Percentiles rank a stretch among this genome's conserved stretches.
phyloP scores from a whole-genome alignment of 2,329 filamentous ascomycete genomes.

The Podosphaera aphanis region DNA sequence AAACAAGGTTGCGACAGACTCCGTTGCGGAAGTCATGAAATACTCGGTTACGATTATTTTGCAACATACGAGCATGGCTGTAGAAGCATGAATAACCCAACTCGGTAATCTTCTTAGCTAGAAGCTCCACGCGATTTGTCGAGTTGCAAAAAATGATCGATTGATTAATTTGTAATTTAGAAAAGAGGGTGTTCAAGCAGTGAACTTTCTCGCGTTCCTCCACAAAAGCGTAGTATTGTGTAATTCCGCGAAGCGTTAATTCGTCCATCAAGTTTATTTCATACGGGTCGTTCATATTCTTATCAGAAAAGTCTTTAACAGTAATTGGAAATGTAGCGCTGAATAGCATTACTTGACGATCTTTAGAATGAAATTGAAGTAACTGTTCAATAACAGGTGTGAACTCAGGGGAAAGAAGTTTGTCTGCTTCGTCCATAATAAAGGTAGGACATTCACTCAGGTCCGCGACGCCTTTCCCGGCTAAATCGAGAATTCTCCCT shows the following conservation, averaged over 20 bases:
- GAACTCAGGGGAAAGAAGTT: slow-evolving; percentile 88
- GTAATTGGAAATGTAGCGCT: slow-evolving; percentile 93
- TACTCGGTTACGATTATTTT: slow-evolving; percentile 88
- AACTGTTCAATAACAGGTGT: slow-evolving; percentile 94
- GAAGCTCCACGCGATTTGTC: slow-evolving; percentile 86
- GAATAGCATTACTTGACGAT: slow-evolving; percentile 98
- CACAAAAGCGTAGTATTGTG: slow-evolving; percentile 97
- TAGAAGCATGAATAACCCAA: slow-evolving; percentile 99
- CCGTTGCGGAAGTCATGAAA: slow-evolving; percentile 99
- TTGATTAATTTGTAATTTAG: slow-evolving; percentile 97
- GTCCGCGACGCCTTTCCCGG: slow-evolving; percentile 89
- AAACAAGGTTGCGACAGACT: slow-evolving; percentile 92
- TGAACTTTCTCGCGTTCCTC: slow-evolving; percentile 99
- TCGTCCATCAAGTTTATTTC: slow-evolving; percentile 99
- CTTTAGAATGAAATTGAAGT: slow-evolving; percentile 82
- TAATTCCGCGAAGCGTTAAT: slow-evolving; percentile 90
- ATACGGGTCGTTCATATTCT: slow-evolving; percentile 88
- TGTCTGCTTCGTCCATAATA: slow-evolving; percentile 98
- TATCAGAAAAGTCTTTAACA: slow-evolving; percentile 94
- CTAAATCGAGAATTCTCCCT: slow-evolving; percentile 83
- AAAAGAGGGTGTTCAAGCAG: slow-evolving; percentile 95
- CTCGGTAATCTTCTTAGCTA: slow-evolving; percentile 98
- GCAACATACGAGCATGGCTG: slow-evolving; percentile 93
- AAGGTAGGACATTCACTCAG: slow-evolving; percentile 92
- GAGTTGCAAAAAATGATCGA: slow-evolving; percentile 99